Base-by-base conservation (phyloP, 2,329 filamentous ascomycete genomes). In the Biscogniauxia marginata region DNA sequence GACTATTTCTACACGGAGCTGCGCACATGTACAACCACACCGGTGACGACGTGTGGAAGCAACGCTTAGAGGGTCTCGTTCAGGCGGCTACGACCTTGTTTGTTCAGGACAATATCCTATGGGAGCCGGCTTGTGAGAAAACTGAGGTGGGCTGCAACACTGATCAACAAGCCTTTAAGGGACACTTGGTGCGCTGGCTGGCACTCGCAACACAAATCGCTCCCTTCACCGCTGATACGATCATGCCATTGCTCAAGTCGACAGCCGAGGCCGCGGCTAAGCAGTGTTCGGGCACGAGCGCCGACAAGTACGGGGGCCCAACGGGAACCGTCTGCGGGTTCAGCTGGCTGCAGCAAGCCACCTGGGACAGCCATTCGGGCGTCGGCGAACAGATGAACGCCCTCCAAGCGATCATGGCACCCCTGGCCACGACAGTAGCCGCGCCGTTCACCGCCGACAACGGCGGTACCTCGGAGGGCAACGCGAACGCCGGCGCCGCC, bases 381-480 rank as follows among this genome's bases (percentile, higher is more conserved):
- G 79, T 82, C 56, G 81, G 83, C 47, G 77, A 84, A 68, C 78
- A 84, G 67, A 79, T 85, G 70, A 79, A 77, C 60, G 81, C 79
- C 0, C 72, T 84, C 44, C 76, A 77, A 34, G 74, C 81, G 13
- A 75, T 85, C 45, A 77, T 78, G 52, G 73, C 74, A 2, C 74
- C 75, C 16, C 67, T 82, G n/a, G 67, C 77, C 46, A 65, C 69
- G 48, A 56, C 23, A 1, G 67, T 58, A 6, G 30, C 30, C 30
- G 50, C 50, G 0, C 61, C 61, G 3, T 63, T 48, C 20, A 63
- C 61, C 3, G 51, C 59, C 1, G 55, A 53, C 7, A 63, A 49
- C 20, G 67, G 68, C 18, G 67, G 68, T 20, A 67, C 66, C 25
- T 68, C 67, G 20, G 46, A 55, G 25, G 65, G 67, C 23, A 62